These are phyloP conservation scores for Cladosporium velox DNA, from an alignment of 2,329 filamentous ascomycete genomes.

Conservation along the genomic window DNA sequence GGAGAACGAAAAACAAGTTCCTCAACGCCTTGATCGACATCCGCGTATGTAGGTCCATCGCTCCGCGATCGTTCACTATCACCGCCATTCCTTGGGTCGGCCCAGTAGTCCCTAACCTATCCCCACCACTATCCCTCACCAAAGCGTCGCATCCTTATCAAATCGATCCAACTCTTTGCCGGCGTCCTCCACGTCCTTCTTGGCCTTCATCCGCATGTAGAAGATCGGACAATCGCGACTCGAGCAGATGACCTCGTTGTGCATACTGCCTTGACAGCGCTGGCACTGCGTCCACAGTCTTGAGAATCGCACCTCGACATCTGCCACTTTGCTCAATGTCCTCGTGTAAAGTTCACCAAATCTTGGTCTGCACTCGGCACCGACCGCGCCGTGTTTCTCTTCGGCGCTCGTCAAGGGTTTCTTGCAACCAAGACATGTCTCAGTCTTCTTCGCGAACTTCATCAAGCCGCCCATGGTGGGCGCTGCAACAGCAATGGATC, in stretches of 20 bases:
- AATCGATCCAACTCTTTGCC: conserved; percentile 89
- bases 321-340: conserved; percentile 81
- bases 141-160: conserved; percentile 78
- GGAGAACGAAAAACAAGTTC: conserved; percentile 13
- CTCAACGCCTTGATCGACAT: conserved; percentile 11
- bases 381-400: conserved; percentile 84
- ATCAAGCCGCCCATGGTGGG: conserved; percentile 91
- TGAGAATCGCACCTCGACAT: conserved; percentile 89
- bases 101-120: not conserved
- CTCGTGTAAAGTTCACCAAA: conserved; percentile 93
- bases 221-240: conserved; percentile 98
- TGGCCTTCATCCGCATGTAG: conserved; percentile 99
- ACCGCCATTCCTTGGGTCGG: conserved; percentile 8
- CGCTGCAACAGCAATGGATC: conserved; percentile 89
- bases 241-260: conserved; percentile 96
- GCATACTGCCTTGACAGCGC: conserved; percentile 94
- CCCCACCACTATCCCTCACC: conserved; percentile 42
- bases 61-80: conserved; percentile 6
- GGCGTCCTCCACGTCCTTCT: conserved; percentile 96
- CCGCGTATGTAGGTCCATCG: conserved; percentile 7
- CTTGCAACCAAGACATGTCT: conserved; percentile 99
- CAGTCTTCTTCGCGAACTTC: conserved; percentile 98
- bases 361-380: conserved; percentile 78
- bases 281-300: conserved; percentile 98
- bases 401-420: conserved; percentile 81